Evolutionary conservation across 768 basidiomycete genomes (phyloP).

Genomic region (Candolleomyces aberdarensis): DNA sequence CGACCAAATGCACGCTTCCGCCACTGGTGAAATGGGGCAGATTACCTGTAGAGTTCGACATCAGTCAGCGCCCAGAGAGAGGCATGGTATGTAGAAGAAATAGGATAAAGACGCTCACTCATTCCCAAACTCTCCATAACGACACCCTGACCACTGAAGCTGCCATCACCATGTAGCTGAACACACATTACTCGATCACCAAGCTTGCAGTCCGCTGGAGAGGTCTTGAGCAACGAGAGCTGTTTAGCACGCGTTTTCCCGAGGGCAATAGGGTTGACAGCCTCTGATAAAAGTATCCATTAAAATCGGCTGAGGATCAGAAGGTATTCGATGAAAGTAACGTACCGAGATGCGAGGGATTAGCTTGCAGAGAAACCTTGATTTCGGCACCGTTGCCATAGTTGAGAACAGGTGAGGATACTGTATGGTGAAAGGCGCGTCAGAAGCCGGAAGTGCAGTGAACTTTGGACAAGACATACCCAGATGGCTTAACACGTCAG

Average conservation of each 20-base stretch:
- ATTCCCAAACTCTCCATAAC: constrained; percentile 86
- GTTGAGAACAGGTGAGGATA: constrained; percentile 58
- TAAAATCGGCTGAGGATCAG: not conserved
- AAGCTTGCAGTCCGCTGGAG: constrained; percentile 47
- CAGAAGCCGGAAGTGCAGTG: not conserved
- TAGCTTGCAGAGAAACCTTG: constrained; percentile 76
- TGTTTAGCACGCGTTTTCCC: constrained; percentile 93
- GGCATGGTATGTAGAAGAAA: not conserved
- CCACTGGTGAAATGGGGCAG: constrained; percentile 91
- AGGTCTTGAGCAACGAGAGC: constrained; percentile 71
- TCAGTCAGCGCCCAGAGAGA: not conserved
- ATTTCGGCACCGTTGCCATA: constrained; percentile 52
- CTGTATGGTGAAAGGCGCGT: constrained; percentile 26
- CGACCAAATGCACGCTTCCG: constrained; percentile 86
- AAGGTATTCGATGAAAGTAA: constrained; percentile 1
- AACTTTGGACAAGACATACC: constrained; percentile 25
- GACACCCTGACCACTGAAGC: constrained; percentile 87
- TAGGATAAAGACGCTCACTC: constrained; percentile 42
- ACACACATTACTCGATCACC: constrained; percentile 83
- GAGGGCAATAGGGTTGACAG: constrained; percentile 81
- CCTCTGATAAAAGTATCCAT: constrained; percentile 49
- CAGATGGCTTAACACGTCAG: constrained; percentile 88
- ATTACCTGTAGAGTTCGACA: constrained; percentile 49
- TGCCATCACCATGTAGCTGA: constrained; percentile 89
- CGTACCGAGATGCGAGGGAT: constrained; percentile 73